Evolutionary conservation across 1,284 basidiomycete species (phyloP), one percentile per base, ranked within the genome.

Genomic region (Lentinula novae-zelandiae): DNA sequence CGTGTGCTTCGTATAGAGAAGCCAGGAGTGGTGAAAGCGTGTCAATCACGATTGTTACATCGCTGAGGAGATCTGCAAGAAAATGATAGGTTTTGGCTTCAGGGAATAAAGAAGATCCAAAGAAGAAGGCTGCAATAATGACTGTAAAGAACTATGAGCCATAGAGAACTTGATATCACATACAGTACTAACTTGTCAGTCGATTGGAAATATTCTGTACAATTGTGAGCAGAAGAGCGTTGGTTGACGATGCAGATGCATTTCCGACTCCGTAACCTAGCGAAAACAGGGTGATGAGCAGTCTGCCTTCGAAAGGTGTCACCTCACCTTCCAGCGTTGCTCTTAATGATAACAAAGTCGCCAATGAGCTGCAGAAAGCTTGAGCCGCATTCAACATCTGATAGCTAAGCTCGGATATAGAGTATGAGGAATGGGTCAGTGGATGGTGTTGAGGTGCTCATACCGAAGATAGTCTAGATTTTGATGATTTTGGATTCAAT

Each of bases 21-120:
- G 69, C 76, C 17, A 88, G 75, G 15, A 82, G 69, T 0, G 87
- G 87, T 0, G 86, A 85, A 6, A 87, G 64, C 1, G 82, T 82
- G 62, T 88, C 86, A 22, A 86, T 71, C 9, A 86, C 73, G 52
- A 85, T 78, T 1, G 85, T 78, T 0, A 74, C 70, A 64, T 89
- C 87, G 60, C 87, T 89, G 62, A 86, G 74, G 15, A 87, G 73
- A 64, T 90, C 87, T 0, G 86, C 87, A n/a, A 87, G 75, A 50
- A 88, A 75, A n/a, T 87, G 81, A 65, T 86, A 89, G 2, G 78
- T 84, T 69, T 89, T 89, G 2, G 86, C 85, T 72, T 90, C 87
- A 12, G 87, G 84, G 40, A 79, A 83, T 2, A 89, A 78, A 0
- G 82, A 84, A 0, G 86, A 83, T 0, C 87, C 86, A 40, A 87